phyloP scores from a whole-genome alignment of 1,139 yeast genomes.

The Debaryomyces subglobosus region DNA sequence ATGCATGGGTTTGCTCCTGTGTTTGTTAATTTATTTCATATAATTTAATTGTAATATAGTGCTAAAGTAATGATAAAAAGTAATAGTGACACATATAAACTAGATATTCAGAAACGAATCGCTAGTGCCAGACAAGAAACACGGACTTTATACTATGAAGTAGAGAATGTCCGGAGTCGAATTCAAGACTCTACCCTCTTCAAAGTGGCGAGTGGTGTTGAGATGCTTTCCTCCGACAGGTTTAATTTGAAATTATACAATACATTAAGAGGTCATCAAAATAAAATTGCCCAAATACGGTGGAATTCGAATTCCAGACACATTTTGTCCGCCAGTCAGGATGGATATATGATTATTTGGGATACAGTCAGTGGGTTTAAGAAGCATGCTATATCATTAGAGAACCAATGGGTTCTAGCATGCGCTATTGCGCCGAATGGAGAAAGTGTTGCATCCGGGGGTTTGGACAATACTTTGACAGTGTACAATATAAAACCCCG shows the following conservation, averaged over 20 bases:
- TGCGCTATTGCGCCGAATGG: slow-evolving; percentile 76
- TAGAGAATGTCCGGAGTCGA: slow-evolving; percentile 44
- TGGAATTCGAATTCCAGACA: slow-evolving; percentile 68
- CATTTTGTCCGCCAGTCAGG: slow-evolving; percentile 79
- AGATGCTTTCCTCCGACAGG: slow-evolving; percentile 34
- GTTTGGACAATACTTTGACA: slow-evolving; percentile 78
- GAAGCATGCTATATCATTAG: slow-evolving; percentile 66
- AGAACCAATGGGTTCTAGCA: slow-evolving; percentile 77
- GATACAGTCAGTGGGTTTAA: slow-evolving; percentile 76
- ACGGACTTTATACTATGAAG: slow-evolving; percentile 48
- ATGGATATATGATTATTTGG: slow-evolving; percentile 86
- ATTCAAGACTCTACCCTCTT: slow-evolving; percentile 51
- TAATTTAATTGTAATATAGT: slow-evolving; percentile 2
- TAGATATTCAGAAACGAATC: slow-evolving; percentile 23
- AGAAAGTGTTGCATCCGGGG: slow-evolving; percentile 73
- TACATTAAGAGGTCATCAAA: slow-evolving; percentile 71
- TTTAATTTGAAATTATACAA: slow-evolving; percentile 38
- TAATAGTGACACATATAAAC: neutral
- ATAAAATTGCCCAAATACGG: slow-evolving; percentile 67
- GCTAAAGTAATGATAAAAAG: slow-evolving; percentile 2
- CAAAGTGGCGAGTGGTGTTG: slow-evolving; percentile 37
- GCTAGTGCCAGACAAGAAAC: slow-evolving; percentile 50
- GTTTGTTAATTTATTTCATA: neutral
- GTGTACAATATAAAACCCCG: slow-evolving; percentile 53
- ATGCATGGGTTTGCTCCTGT: neutral